These are phyloP conservation scores for Kwoniella mangroviensis DNA, from an alignment of 768 basidiomycete species.

Conservation along the genomic window DNA sequence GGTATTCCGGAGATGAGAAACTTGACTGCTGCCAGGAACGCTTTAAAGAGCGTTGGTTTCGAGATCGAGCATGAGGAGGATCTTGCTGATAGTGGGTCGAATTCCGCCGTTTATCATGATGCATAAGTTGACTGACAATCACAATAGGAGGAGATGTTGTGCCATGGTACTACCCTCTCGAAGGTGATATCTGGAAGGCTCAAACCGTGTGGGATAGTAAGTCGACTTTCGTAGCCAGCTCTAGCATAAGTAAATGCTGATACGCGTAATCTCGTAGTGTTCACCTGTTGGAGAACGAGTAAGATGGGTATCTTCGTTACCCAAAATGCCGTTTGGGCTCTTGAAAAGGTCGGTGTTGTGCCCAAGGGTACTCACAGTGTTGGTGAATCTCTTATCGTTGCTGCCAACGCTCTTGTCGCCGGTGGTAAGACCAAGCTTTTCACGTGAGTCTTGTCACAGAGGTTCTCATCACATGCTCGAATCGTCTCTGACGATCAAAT, in stretches of 20 bases:
- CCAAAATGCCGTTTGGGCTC: conserved; percentile 73
- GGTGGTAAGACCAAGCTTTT: conserved; percentile 78
- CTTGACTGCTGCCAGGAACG: conserved; percentile 70
- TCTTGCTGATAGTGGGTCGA: conserved; percentile 79
- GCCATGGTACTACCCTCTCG: conserved; percentile 96
- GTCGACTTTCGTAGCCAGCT: conserved; percentile 8
- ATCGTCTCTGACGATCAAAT: not conserved
- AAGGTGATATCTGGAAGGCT: conserved; percentile 88
- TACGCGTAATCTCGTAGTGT: conserved; percentile 37
- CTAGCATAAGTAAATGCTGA: not conserved
- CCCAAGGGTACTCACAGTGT: conserved; percentile 93
- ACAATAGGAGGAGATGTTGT: conserved; percentile 48
- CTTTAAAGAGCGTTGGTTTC: conserved; percentile 83
- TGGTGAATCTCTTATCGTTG: conserved; percentile 82
- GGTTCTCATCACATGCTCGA: not conserved
- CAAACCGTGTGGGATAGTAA: conserved; percentile 87
- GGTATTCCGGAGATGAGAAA: conserved; percentile 98
- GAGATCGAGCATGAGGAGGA: conserved; percentile 89
- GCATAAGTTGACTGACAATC: not conserved
- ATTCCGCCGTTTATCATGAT: conserved; percentile 54
- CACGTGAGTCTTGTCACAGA: conserved; percentile 45
- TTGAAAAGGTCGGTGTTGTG: conserved; percentile 78
- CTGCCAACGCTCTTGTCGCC: conserved; percentile 75
- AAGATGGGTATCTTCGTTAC: conserved; percentile 82
- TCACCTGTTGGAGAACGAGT: conserved; percentile 75